Base-by-base conservation (phyloP, 2,329 filamentous ascomycete species). In the Dactylellina sp. region DNA sequence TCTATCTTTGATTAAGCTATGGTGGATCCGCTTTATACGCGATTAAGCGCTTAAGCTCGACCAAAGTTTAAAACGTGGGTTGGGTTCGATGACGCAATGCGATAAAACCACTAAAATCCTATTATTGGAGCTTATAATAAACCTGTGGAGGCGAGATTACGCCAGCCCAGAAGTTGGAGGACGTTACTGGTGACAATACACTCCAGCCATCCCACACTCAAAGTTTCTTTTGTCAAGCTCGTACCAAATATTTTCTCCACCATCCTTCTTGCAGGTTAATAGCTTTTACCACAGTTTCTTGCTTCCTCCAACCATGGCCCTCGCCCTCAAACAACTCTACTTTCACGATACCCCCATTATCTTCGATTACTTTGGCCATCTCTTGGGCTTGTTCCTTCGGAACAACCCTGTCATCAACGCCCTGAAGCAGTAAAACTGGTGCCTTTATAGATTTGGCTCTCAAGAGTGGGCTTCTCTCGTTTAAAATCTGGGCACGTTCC, bases 391-490 rank as follows among this genome's bases (percentile, higher is more conserved):
- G 87, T 14, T 83, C 81, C n/a, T 85, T 78, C 0, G 87, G 87
- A 14, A 89, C 87, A 1, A 89, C 83, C 42, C 83, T 84, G 76
- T 89, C 88, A 2, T 80, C 80, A 1, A 82, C 82, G 0, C 87
- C 87, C 20, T 88, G 85, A 3, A 89, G 76, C n/a, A 89, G 79
- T 37, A 88, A 78, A 20, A 89, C 77, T 0, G 86, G 85, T 1
- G 83, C 80, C 40, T 79, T 80, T 61, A 87, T 85, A 59, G 81
- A 81, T n/a, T 82, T 80, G 0, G 83, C 84, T 57, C 84, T 82
- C 49, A 81, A 82, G 12, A 85, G 78, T 0, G 86, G 84, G 63
- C 85, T 86, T 11, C 85, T 80, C 46, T 84, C 83, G 2, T 78
- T 79, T 44, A 83, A 83, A 2, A 85, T 80, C 12, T 77, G 77